phyloP scores from a whole-genome alignment of 805 yeast genomes.

The Monosporozyma aquatica region DNA sequence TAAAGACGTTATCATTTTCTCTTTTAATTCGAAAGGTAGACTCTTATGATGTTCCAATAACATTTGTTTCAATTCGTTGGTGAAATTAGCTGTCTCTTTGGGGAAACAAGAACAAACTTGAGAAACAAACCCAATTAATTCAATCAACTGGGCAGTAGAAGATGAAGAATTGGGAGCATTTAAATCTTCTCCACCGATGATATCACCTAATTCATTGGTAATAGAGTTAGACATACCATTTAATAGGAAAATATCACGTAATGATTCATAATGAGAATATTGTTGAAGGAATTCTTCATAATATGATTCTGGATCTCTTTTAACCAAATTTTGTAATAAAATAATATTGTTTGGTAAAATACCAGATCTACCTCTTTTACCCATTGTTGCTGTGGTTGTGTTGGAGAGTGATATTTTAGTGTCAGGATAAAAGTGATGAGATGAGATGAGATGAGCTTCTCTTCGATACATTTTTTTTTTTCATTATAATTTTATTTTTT shows the following conservation, averaged over 20 bases:
- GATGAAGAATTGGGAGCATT: slow-evolving; percentile 17
- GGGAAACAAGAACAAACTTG: slow-evolving; percentile 91
- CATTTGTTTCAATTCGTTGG: slow-evolving; percentile 65
- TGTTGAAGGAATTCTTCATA: slow-evolving; percentile 90
- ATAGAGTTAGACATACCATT: slow-evolving; percentile 32
- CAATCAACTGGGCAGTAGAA: slow-evolving; percentile 49
- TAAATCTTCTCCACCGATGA: slow-evolving; percentile 32
- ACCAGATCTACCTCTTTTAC: slow-evolving; percentile 82
- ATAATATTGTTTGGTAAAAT: slow-evolving; percentile 88
- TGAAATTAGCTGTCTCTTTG: slow-evolving; percentile 75
- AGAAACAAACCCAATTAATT: slow-evolving; percentile 79
- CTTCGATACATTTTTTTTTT: not conserved
- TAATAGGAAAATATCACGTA: slow-evolving; percentile 75
- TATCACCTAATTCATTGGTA: slow-evolving; percentile 11
- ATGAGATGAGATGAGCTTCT: slow-evolving; percentile 14
- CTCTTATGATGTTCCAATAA: slow-evolving; percentile 70
- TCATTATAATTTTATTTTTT: not conserved
- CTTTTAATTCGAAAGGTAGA: slow-evolving; percentile 76
- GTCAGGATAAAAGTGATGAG: slow-evolving; percentile 17
- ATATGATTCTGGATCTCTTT: slow-evolving; percentile 90
- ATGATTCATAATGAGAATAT: slow-evolving; percentile 83
- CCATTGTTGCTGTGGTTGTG: slow-evolving; percentile 42
- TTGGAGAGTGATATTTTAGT: not conserved
- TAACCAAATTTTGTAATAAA: slow-evolving; percentile 80
- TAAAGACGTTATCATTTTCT: slow-evolving; percentile 81